These are phyloP conservation scores for Hanseniaspora hatyaiensis DNA, from an alignment of 805 yeast genomes.

Conservation along the genomic window DNA sequence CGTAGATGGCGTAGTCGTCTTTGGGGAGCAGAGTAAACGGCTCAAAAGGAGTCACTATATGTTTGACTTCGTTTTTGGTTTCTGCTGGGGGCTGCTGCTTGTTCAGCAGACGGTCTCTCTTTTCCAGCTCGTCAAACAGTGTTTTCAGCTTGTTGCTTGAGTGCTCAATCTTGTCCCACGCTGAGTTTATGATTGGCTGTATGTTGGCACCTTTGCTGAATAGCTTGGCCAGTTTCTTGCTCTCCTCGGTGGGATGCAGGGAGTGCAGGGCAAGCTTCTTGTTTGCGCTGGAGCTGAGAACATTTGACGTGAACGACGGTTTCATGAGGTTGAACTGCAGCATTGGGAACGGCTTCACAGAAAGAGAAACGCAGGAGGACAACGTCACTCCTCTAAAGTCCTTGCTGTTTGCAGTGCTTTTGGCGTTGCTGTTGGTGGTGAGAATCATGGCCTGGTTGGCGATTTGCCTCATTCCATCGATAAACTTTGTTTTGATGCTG, in stretches of 20 bases:
- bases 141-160: conserved; percentile 18
- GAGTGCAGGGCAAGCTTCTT: conserved; percentile 57
- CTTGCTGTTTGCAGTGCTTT: conserved; percentile 17
- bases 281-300: conserved; percentile 44
- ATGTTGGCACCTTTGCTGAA: conserved; percentile 49
- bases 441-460: conserved; percentile 48
- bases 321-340: conserved; percentile 75
- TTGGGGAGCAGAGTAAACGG: conserved; percentile 42
- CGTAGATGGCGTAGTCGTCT: conserved; percentile 30
- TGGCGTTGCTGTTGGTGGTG: conserved; percentile 38
- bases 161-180: conserved; percentile 24
- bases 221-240: conserved; percentile 50
- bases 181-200: conserved; percentile 24
- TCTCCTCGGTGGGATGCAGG: conserved; percentile 45
- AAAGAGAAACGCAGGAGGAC: conserved; percentile 73
- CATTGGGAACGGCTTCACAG: conserved; percentile 65
- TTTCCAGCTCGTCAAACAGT: conserved; percentile 17
- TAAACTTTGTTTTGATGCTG: conserved; percentile 26
- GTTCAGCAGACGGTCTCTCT: conserved; percentile 4
- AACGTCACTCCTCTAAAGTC: conserved; percentile 58
- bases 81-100: not conserved
- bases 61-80: not conserved
- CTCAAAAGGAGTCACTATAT: conserved; percentile 30
- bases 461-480: conserved; percentile 36
- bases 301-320: conserved; percentile 69